Base-by-base conservation (phyloP, 140 eudicot species). In the Flaveria floridana region DNA sequence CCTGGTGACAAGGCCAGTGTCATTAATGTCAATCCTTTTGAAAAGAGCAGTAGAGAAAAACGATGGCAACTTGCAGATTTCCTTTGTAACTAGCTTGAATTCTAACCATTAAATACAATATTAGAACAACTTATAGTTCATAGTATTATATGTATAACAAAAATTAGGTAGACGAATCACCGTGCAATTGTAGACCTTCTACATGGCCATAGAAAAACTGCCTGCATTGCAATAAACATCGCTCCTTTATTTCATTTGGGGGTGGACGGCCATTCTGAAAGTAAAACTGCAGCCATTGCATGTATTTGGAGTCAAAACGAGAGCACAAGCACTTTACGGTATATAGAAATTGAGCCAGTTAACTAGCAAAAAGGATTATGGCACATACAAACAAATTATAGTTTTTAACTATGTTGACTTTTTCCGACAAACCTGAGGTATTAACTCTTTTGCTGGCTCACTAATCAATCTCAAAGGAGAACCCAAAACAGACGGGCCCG, bases 1-100 rank as follows among this genome's bases (percentile, higher is more conserved):
- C 97, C 97, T 89, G 78, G 96, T 87, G 37, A 91, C 91, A 61
- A 84, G 67, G 10, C 97, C 96, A 16, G 89, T 85, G 52, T 78
- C 80, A 72, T 84, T 79, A 23, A 78, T 80, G 62, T 91, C 97
- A 10, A 91, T 91, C 87, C 84, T 84, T 74, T 76, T 88, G 68
- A 89, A 89, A 25, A 91, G 89, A 1, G 87, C 87, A 50, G 89
- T 75, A 72, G 94, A 89, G 82, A 91, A 87, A 82, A 91, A 91
- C 28, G 97, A 91, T 18, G 97, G 94, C 50, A 91, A 85, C 91
- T 91, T 87, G 88, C 96, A 91, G 12, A 91, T 85, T 77, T 91
- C 97, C 85, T 89, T 88, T 4, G 97, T 91, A 56, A 91, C 88
- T n/a, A 80, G 87, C 76, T 91, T 91, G 16, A 91, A 91, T 80